These are phyloP conservation scores for Hygrophila difformis DNA, from an alignment of 257 asterid species.

Conservation along the genomic window DNA sequence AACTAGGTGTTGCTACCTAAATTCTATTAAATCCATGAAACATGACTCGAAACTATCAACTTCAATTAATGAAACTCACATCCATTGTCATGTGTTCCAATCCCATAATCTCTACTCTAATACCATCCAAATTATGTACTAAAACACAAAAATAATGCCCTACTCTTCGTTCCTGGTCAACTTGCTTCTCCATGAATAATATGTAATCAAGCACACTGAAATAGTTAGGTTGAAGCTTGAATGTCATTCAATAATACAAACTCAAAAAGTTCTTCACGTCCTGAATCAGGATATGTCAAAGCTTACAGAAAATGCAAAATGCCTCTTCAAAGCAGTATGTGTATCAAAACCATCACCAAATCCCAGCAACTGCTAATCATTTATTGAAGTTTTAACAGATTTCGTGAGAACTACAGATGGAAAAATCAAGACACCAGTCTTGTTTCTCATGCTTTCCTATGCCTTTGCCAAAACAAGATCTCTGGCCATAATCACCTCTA, in stretches of 20 bases:
- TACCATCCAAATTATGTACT: too few species aligned
- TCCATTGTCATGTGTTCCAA: too few species aligned
- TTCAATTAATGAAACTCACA: too few species aligned
- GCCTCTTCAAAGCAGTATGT: background rate
- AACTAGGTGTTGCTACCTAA: too few species aligned
- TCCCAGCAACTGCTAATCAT: background rate
- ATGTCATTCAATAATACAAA: background rate
- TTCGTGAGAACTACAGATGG: background rate
- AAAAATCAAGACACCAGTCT: background rate
- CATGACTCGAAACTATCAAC: too few species aligned
- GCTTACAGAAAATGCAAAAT: conserved; percentile 1
- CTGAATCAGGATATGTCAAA: background rate
- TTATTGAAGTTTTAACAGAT: background rate
- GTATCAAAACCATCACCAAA: background rate
- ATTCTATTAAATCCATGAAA: too few species aligned
- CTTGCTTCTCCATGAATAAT: background rate
- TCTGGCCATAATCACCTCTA: background rate
- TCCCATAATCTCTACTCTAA: too few species aligned
- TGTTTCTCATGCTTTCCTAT: background rate
- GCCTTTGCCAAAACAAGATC: background rate
- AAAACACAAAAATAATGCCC: too few species aligned
- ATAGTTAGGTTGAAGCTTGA: background rate
- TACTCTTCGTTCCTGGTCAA: too few species aligned
- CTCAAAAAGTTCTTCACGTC: conserved; percentile 4
- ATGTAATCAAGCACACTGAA: background rate